A percentile compares a stretch with the other conserved stretches of the same genome.
Evolutionary conservation across 441 rosid species (phyloP).

Genomic region (Croton setiger): DNA sequence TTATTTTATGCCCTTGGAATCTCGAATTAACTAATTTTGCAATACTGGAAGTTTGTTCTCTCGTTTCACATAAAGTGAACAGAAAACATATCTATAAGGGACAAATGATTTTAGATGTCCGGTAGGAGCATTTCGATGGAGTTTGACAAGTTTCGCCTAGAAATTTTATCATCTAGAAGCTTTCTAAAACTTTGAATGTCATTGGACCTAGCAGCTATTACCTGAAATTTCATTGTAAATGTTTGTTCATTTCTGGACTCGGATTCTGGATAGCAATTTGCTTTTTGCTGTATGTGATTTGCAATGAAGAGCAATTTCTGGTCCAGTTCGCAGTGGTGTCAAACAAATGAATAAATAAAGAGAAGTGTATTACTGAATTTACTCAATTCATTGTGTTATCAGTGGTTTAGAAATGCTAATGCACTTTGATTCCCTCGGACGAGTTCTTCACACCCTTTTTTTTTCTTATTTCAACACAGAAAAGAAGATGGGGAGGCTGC

Average conservation of each 20-base stretch:
- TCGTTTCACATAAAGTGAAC: background rate
- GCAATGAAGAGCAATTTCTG: background rate
- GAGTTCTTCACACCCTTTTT: constrained; percentile 1
- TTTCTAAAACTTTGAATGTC: background rate
- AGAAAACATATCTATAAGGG: background rate
- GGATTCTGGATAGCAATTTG: background rate
- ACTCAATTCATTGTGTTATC: background rate
- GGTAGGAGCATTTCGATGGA: background rate
- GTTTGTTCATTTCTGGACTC: background rate
- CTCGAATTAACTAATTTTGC: background rate
- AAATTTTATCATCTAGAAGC: background rate
- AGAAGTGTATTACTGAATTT: constrained; percentile 5
- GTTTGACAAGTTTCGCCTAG: background rate
- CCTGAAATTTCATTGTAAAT: background rate
- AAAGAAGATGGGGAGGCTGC: constrained; percentile 83
- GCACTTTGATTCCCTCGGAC: background rate
- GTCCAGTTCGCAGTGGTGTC: background rate
- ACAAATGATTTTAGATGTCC: background rate
- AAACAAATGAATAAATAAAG: background rate
- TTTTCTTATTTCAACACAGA: constrained; percentile 40
- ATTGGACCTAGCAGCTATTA: background rate
- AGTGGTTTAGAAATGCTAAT: background rate
- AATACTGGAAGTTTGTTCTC: background rate
- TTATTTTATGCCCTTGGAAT: background rate
- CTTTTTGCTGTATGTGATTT: background rate